Conservation (phyloP, 148 eudicot species). For the Vaccinium macrocarpon region DNA sequence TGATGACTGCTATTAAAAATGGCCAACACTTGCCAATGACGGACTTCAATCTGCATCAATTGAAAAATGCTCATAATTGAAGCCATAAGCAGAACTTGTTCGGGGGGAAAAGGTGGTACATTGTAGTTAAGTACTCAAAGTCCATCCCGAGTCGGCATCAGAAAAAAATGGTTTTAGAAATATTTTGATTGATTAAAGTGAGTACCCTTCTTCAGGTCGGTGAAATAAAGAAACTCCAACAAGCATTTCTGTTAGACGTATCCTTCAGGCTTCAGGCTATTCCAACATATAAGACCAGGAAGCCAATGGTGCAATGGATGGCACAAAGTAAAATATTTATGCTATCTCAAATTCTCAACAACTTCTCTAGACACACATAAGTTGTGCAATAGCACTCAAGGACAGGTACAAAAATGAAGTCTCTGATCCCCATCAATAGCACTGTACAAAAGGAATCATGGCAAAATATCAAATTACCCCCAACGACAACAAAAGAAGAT, state of each 20-base stretch:
- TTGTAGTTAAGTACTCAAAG: neutral
- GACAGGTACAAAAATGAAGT: neutral
- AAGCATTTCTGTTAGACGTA: neutral
- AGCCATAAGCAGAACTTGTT: neutral
- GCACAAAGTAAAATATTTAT: neutral
- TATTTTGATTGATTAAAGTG: neutral
- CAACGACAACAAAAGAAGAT: neutral
- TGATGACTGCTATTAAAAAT: neutral
- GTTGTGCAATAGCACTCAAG: neutral
- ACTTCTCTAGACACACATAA: neutral
- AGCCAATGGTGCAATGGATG: neutral
- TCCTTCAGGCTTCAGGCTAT: neutral
- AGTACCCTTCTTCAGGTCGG: neutral
- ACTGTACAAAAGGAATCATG: neutral
- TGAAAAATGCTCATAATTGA: neutral
- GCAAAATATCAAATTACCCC: neutral
- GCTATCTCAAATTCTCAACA: neutral
- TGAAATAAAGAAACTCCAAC: neutral
- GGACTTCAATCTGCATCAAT: neutral
- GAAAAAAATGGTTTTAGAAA: neutral
- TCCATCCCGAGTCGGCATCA: neutral
- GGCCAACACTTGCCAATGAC: neutral
- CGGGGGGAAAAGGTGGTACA: neutral
- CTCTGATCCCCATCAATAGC: neutral
- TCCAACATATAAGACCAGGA: neutral